phyloP scores from a whole-genome alignment of 2,329 filamentous ascomycete species.

The Chaetomiaceae sp. region DNA sequence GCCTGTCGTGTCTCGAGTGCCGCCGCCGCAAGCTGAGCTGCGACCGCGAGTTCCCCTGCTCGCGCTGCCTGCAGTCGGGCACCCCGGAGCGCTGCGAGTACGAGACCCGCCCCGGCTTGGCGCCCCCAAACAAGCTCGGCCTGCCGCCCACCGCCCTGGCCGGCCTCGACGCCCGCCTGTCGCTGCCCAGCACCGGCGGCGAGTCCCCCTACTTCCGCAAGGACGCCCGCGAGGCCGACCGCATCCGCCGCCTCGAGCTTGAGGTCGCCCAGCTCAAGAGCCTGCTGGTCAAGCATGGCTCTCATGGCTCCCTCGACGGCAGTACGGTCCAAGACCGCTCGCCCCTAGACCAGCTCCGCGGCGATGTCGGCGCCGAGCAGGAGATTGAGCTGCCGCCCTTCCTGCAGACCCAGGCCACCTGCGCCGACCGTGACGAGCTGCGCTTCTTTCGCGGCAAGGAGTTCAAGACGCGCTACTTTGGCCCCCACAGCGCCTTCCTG shows the following conservation, averaged over 20 bases:
- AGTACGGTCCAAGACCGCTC: slow-evolving; percentile 40
- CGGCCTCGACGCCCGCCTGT: slow-evolving; percentile 39
- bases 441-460: slow-evolving; percentile 54
- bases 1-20: slow-evolving; percentile 55
- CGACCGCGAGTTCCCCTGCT: slow-evolving; percentile 55
- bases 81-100: slow-evolving; percentile 55
- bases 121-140: slow-evolving; percentile 40
- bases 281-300: slow-evolving; percentile 40
- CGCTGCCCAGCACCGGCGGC: slow-evolving; percentile 35
- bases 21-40: slow-evolving; percentile 56
- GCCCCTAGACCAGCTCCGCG: slow-evolving; percentile 19
- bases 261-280: slow-evolving; percentile 53
- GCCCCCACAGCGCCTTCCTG: slow-evolving; percentile 55
- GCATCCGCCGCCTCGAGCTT: slow-evolving; percentile 53
- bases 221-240: slow-evolving; percentile 47
- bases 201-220: slow-evolving; percentile 31
- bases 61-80: slow-evolving; percentile 56
- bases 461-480: slow-evolving; percentile 55
- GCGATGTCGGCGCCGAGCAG: slow-evolving; percentile 17
- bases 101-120: slow-evolving; percentile 42
- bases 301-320: slow-evolving; percentile 40
- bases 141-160: slow-evolving; percentile 38
- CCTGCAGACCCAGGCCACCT: slow-evolving; percentile 29
- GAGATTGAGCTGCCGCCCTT: slow-evolving; percentile 26
- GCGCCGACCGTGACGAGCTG: slow-evolving; percentile 45